Percentiles rank a stretch among this genome's conserved stretches.
Evolutionary conservation across 2,329 filamentous ascomycete genomes (phyloP).

Genomic region (Alternaria angustiovoidea): DNA sequence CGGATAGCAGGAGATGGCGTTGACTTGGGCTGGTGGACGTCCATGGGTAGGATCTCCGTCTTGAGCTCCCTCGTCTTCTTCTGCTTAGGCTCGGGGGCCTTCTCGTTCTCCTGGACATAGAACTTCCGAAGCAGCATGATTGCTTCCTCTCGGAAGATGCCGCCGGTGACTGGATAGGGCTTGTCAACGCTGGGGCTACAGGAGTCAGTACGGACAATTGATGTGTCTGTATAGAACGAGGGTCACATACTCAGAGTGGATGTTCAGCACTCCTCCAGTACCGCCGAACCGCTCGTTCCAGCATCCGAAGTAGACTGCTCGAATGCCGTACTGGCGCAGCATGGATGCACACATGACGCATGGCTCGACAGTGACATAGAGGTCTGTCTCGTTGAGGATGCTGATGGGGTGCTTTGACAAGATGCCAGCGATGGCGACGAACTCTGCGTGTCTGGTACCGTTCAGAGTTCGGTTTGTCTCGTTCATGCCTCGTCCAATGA

Average conservation of each 20-base stretch:
- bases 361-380: slow-evolving; percentile 98
- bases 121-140: slow-evolving; percentile 92
- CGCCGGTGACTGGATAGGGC: slow-evolving; percentile 83
- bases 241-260: slow-evolving; percentile 71
- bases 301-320: slow-evolving; percentile 92
- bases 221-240: not conserved
- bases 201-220: slow-evolving; percentile 22
- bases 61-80: slow-evolving; percentile 72
- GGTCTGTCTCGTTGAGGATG: slow-evolving; percentile 75
- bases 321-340: slow-evolving; percentile 85
- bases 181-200: slow-evolving; percentile 72
- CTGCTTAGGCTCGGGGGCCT: slow-evolving; percentile 71
- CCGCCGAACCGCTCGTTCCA: slow-evolving; percentile 97
- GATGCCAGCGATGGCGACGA: slow-evolving; percentile 80
- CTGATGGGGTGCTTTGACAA: slow-evolving; percentile 70
- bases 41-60: slow-evolving; percentile 62
- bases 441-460: slow-evolving; percentile 93
- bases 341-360: slow-evolving; percentile 99
- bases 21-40: slow-evolving; percentile 49
- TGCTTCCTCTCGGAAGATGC: slow-evolving; percentile 88
- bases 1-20: slow-evolving; percentile 31
- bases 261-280: slow-evolving; percentile 88
- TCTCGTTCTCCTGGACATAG: slow-evolving; percentile 97
- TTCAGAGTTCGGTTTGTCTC: slow-evolving; percentile 71
- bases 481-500: slow-evolving; percentile 94